phyloP scores from a whole-genome alignment of 345 rosid species.

The Eucalyptus tenuipes region DNA sequence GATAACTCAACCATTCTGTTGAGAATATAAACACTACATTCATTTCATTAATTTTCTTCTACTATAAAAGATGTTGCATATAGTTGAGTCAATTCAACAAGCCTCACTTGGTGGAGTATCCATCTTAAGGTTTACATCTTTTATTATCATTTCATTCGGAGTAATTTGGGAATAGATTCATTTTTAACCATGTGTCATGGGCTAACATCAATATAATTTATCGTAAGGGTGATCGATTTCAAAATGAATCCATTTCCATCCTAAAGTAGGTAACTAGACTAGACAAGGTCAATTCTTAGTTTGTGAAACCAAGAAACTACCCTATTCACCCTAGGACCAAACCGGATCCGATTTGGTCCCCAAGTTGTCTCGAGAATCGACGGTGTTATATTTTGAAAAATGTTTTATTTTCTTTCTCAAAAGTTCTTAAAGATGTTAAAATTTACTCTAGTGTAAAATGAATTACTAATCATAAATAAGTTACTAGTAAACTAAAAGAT shows the following conservation, averaged over 20 bases:
- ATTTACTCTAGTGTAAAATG: neutral
- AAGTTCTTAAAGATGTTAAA: neutral
- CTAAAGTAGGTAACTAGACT: neutral
- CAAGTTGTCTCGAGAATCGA: accelerated
- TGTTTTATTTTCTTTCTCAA: neutral
- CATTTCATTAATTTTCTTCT: neutral
- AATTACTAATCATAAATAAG: neutral
- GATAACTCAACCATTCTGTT: neutral
- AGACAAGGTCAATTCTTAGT: accelerated
- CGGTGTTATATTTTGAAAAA: neutral
- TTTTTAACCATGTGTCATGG: neutral
- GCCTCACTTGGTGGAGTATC: neutral
- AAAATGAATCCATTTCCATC: neutral
- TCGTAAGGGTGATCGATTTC: neutral
- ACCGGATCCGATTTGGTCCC: accelerated
- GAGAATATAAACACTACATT: neutral
- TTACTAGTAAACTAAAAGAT: neutral
- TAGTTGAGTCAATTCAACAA: neutral
- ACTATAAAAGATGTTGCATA: neutral
- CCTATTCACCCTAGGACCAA: neutral
- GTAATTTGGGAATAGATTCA: neutral
- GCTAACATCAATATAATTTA: neutral
- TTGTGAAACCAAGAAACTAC: neutral
- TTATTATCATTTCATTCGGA: neutral
- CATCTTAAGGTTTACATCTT: neutral